Conservation (phyloP, 768 basidiomycete genomes). For the Russula earlei region DNA sequence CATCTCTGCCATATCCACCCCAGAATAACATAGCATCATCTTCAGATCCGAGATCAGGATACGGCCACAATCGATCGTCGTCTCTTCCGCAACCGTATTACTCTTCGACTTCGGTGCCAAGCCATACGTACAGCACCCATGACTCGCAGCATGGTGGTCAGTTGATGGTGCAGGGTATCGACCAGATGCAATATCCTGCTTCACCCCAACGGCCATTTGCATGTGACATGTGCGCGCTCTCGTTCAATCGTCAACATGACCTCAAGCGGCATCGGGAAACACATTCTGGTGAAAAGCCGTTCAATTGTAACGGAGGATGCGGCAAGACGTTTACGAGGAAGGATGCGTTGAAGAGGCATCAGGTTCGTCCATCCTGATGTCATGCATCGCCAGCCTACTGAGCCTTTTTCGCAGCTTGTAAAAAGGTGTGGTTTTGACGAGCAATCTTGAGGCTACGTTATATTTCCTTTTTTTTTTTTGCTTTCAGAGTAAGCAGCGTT, state of each 20-base stretch:
- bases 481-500: constrained; percentile 7
- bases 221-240: constrained; percentile 56
- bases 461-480: not conserved
- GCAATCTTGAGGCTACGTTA: constrained; percentile 24
- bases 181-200: constrained; percentile 29
- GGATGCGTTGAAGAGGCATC: constrained; percentile 79
- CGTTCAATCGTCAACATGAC: constrained; percentile 82
- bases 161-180: constrained; percentile 19
- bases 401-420: constrained; percentile 42
- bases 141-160: constrained; percentile 17
- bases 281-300: constrained; percentile 80
- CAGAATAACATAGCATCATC: constrained; percentile 1
- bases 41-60: constrained; percentile 8
- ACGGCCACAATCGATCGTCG: constrained; percentile 13
- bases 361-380: constrained; percentile 36
- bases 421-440: constrained; percentile 72
- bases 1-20: constrained; percentile 9
- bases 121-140: constrained; percentile 8
- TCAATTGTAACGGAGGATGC: constrained; percentile 72
- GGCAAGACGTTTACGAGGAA: constrained; percentile 84
- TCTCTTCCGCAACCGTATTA: constrained; percentile 12
- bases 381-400: not conserved
- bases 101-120: not conserved
- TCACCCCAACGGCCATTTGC: constrained; percentile 33
- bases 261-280: constrained; percentile 78